Evolutionary conservation across 1,284 basidiomycete genomes (phyloP), one percentile per base, ranked within the genome.

Genomic region (Xanthoconium separans): DNA sequence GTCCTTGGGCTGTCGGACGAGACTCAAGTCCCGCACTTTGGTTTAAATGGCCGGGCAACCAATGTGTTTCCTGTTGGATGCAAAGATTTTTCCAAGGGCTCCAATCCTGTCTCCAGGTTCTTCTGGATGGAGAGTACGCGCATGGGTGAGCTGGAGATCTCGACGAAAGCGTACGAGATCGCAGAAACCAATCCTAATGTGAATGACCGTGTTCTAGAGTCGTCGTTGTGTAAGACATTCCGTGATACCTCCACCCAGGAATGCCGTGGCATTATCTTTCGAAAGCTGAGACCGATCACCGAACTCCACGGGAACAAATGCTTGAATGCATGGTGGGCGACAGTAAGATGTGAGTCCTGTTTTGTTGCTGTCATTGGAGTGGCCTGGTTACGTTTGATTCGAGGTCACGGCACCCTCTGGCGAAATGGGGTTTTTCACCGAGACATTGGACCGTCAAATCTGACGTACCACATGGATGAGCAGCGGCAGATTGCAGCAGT

Each of bases 111-210:
- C 2, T 48, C 46, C 24, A 70, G 65, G 49, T 18, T 63, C 0
- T 63, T 31, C 34, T 63, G 61, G 61, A 51, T 51, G 2, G 58
- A 69, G 45, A 39, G 6, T 16, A 15, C 27, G 2, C 55, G 58
- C 15, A 16, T 6, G 4, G 56, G 47, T 18, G 61, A 69, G 42
- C 51, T 47, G 0, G 51, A 55, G 0, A 54, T 67, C 4, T 41
- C 70, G 39, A 15, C 48, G 9, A 51, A 22, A 27, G 63, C 62
- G 2, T 10, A 52, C 6, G 29, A 44, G n/a, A 48, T 61, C 2
- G 57, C 55, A 22, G 18, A 48, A 2, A 27, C 56, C 1, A 22
- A 53, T 2, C n/a, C 12, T 0, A 34, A 59, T 27, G 50, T 67
- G 5, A 10, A 18, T 29, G 43, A 40, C 16, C 65, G 69, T 20